Conservation (phyloP, 805 yeast species). For the Zygoascus flipseniorum region DNA sequence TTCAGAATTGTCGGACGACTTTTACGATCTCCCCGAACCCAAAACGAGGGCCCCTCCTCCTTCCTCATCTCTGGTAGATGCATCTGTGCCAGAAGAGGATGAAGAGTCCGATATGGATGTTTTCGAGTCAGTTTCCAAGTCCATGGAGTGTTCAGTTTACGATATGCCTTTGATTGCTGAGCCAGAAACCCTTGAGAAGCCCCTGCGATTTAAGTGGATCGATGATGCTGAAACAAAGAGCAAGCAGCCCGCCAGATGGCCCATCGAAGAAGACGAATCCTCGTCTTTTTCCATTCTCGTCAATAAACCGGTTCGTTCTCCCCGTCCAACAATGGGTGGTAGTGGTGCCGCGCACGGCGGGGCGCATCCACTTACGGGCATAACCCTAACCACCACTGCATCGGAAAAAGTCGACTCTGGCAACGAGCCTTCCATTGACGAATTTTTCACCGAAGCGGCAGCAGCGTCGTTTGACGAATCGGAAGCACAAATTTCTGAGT, state of each 20-base stretch:
- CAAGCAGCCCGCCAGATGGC: slow-evolving; percentile 13
- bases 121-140: not conserved
- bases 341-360: not conserved
- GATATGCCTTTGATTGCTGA: not conserved
- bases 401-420: not conserved
- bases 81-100: not conserved
- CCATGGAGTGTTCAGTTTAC: not conserved
- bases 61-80: not conserved
- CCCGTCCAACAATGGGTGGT: not conserved
- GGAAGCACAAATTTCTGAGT: not conserved
- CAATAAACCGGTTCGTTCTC: not conserved
- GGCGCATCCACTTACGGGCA: not conserved
- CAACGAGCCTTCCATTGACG: not conserved
- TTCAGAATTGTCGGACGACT: not conserved
- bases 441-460: not conserved
- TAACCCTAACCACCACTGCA: not conserved
- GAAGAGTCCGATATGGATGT: not conserved
- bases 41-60: not conserved
- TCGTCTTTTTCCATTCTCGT: slow-evolving; percentile 20
- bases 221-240: not conserved
- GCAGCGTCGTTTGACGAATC: not conserved
- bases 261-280: slow-evolving; percentile 19
- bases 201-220: not conserved
- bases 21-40: not conserved
- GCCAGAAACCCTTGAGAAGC: not conserved